Conservation (phyloP, 441 rosid species). For the Metrosideros polymorpha region DNA sequence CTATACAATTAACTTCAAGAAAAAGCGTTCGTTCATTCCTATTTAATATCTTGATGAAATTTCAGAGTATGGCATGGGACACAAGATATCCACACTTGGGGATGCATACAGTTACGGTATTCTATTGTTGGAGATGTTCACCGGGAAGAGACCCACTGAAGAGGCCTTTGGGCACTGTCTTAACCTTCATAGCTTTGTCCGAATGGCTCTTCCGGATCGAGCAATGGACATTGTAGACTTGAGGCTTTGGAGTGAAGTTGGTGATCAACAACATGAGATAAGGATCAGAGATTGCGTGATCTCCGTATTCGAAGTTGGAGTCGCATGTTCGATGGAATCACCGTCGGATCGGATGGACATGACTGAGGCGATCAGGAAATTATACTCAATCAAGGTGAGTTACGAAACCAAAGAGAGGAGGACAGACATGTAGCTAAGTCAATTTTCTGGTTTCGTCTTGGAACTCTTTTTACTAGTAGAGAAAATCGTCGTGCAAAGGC, state of each 20-base stretch:
- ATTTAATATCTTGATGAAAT: background rate
- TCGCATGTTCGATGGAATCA: background rate
- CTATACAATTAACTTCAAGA: background rate
- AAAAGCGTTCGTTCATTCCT: background rate
- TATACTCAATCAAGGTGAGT: background rate
- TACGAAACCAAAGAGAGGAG: background rate
- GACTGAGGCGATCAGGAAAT: background rate
- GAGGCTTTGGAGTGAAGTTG: background rate
- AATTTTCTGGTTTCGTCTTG: background rate
- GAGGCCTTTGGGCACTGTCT: background rate
- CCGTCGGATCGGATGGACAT: fast-evolving
- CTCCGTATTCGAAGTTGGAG: background rate
- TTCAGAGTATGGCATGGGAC: background rate
- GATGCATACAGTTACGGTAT: background rate
- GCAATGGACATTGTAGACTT: background rate
- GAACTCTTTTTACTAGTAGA: background rate
- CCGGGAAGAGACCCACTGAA: background rate
- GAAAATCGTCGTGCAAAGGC: background rate
- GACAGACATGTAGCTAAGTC: background rate
- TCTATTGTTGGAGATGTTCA: background rate
- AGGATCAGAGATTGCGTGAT: background rate
- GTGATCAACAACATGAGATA: background rate
- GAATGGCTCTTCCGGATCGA: background rate
- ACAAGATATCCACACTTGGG: background rate
- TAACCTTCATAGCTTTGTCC: background rate